These are phyloP conservation scores for Magnolia changhungtana DNA, from an alignment of 164 flowering plant species.

Conservation along the genomic window DNA sequence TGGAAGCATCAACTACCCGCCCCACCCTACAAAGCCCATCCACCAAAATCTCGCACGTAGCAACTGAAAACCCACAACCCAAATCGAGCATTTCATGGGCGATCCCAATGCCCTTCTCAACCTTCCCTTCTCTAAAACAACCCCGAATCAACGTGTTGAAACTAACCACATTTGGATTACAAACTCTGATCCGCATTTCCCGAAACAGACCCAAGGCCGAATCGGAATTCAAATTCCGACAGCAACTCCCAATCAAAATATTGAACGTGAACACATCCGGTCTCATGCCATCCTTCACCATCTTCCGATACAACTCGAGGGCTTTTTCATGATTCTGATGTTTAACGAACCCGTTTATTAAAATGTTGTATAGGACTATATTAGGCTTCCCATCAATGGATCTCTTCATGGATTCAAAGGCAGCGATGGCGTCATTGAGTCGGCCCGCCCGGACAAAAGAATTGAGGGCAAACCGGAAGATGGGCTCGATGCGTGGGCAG, in stretches of 20 bases:
- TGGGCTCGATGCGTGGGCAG: slow-evolving; percentile 59
- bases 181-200: slow-evolving; percentile 70
- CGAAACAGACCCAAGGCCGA: slow-evolving; percentile 65
- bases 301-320: slow-evolving; percentile 42
- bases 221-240: slow-evolving; percentile 46
- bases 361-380: slow-evolving; percentile 52
- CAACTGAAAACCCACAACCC: slow-evolving; percentile 59
- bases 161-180: slow-evolving; percentile 80
- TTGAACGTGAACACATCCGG: slow-evolving; percentile 82
- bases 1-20: slow-evolving; percentile 42
- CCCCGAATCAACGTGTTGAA: slow-evolving; percentile 83
- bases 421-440: slow-evolving; percentile 51
- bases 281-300: slow-evolving; percentile 64
- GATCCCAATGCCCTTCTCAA: slow-evolving; percentile 68
- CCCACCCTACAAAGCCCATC: slow-evolving; percentile 68
- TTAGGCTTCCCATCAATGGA: slow-evolving; percentile 73
- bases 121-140: slow-evolving; percentile 54
- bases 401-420: slow-evolving; percentile 54
- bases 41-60: slow-evolving; percentile 76
- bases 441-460: slow-evolving; percentile 52
- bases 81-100: slow-evolving; percentile 85
- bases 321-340: slow-evolving; percentile 42
- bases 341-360: slow-evolving; percentile 70
- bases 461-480: slow-evolving; percentile 50
- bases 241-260: slow-evolving; percentile 66